Evolutionary conservation across 176 grass and related monocot genomes (phyloP), one percentile per base, ranked within the genome.

Genomic region (Carex scoparia): DNA sequence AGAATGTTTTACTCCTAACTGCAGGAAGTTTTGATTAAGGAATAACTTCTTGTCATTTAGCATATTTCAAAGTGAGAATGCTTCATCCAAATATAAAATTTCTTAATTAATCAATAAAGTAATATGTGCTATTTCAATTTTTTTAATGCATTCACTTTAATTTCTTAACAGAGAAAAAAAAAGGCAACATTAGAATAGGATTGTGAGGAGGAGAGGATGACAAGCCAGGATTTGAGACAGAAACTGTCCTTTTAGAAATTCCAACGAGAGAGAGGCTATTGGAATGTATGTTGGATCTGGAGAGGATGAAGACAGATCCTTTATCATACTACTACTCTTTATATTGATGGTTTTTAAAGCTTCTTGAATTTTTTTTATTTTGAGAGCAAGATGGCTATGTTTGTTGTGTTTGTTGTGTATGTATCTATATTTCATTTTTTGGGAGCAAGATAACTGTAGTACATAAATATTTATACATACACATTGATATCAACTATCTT

Each of bases 241-340:
- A 30, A 99, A 90, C 87, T 95, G 90, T 62, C 96, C 96, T 30
- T 90, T 68, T 9, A 93, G 93, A 3, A 93, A 99, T 68, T 95
- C 96, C 88, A 99, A 86, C 64, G 85, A 85, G 46, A 99, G 93
- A 58, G 96, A 93, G 48, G 91, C 96, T 65, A 98, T 94, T 4
- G 85, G 87, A 38, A 83, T 89, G 1, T 89, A 87, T n/a, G 91
- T 85, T 15, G 88, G 86, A 28, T 75, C 84, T 0, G 92, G 84
- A 63, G 92, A 87, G 2, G 85, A 84, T 0, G 65, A 86, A 35
- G 86, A 92, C 55, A 35, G 33, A 3, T 91, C 96, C 87, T 56
- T 88, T 55, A 94, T 16, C 61, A 64, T 57, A 37, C 71, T 23
- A 23, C 23, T 61, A 79, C 88, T 89, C 76, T 87, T 86, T 18